Evolutionary conservation across 192 early-diverging fungal species (phyloP), one percentile per base, ranked within the genome.

Genomic region (Gaertneriomyces sp.): DNA sequence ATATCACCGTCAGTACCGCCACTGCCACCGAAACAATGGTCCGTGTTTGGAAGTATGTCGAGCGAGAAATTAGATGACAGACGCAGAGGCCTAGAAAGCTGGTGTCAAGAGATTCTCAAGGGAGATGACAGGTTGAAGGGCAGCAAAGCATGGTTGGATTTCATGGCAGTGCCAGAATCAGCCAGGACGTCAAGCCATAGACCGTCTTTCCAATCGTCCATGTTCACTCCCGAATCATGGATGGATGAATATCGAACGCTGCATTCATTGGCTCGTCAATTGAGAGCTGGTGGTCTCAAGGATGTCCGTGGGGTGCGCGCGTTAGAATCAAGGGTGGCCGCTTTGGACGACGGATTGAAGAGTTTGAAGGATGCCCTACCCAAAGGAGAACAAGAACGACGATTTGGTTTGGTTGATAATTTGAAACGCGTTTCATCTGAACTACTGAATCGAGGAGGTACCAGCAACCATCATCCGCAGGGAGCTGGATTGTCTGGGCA

Each of bases 101-200:
- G 25, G 25, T 33, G 25, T 33, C 25, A 33, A 54, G 85, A 81
- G 41, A 90, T 96, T 59, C 73, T 92, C 3, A 76, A 79, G 25
- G 71, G 75, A 45, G 92, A 96, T 70, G 83, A 87, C 51, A 80
- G 89, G 42, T 96, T 91, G 90, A 76, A 90, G 58, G 64, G 77
- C 42, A 86, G 88, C 14, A 74, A 80, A 43, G 79, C 82, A 33
- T 93, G 91, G 86, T 79, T 79, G 53, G 82, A 82, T 45, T 96
- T 96, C 66, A 60, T 94, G 60, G 87, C 82, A 39, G 69, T 93
- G 45, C 81, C 89, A 33, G 75, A 81, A 54, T 58, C 53, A 49
- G 53, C 20, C 3, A 41, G 14, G 12, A 52, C n/a, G 25, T 20
- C 47, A 39, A 20, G 25, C 45, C 56, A 45, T 10, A 20, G 20